Evolutionary conservation across 257 asterid species (phyloP).

Genomic region (Nicotiana tabacum): DNA sequence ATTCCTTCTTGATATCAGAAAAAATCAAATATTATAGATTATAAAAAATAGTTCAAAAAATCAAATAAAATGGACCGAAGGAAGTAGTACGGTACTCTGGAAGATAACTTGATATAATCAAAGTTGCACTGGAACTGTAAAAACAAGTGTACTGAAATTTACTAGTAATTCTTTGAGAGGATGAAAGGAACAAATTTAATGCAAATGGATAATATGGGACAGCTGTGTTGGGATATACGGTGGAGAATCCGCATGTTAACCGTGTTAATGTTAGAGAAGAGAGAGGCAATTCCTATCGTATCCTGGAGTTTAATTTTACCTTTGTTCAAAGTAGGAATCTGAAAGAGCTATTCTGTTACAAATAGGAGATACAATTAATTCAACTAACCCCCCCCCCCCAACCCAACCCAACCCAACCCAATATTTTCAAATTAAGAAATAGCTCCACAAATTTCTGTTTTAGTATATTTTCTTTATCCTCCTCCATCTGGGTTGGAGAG

Average conservation of each 20-base stretch:
- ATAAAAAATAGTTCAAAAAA: no score
- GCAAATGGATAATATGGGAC: constrained; percentile 4
- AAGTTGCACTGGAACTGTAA: no score
- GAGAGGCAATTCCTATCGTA: background rate
- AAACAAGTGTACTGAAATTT: no score
- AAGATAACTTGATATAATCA: no score
- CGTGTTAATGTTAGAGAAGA: background rate
- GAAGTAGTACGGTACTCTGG: no score
- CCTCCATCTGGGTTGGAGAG: background rate
- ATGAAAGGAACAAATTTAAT: background rate
- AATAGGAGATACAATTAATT: background rate
- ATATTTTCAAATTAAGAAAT: background rate
- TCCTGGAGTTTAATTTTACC: background rate
- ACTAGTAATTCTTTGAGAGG: background rate
- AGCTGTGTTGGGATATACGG: background rate
- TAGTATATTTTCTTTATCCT: background rate
- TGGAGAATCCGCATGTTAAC: background rate
- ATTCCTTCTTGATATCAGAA: no score
- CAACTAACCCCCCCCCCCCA: background rate
- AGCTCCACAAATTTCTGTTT: background rate
- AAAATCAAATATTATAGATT: no score
- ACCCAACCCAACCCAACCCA: no score
- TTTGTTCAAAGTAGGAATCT: background rate
- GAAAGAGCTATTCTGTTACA: background rate
- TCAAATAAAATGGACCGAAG: no score